Conservation (phyloP, 148 eudicot genomes). For the Nepenthes gracilis region DNA sequence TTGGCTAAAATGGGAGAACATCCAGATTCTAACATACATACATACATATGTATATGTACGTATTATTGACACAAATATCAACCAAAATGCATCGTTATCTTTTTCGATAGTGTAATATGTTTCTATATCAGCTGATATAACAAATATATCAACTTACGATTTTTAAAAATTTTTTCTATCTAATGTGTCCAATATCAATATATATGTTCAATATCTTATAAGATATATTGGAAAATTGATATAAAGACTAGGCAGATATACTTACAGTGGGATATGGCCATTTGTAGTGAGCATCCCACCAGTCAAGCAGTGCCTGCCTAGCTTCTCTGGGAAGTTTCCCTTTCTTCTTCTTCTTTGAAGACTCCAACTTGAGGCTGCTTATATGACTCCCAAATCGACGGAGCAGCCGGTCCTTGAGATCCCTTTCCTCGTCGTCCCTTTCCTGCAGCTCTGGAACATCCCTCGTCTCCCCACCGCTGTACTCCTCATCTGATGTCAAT, state of each 20-base stretch:
- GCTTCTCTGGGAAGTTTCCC: slow-evolving; percentile 86
- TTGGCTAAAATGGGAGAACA: not conserved
- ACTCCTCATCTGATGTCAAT: slow-evolving; percentile 51
- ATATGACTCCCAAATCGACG: slow-evolving; percentile 67
- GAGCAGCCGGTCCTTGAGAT: slow-evolving; percentile 64
- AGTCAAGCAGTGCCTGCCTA: slow-evolving; percentile 54
- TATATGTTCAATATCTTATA: too few relatives aligned
- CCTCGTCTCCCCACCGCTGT: slow-evolving; percentile 35
- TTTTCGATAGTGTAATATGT: too few relatives aligned
- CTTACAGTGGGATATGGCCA: slow-evolving; percentile 99
- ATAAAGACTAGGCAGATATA: not conserved
- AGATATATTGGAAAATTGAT: too few relatives aligned
- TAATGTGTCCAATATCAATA: too few relatives aligned
- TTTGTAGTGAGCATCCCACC: slow-evolving; percentile 80
- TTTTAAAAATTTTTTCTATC: too few relatives aligned
- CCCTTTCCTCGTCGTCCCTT: slow-evolving; percentile 52
- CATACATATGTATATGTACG: too few relatives aligned
- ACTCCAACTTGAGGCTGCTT: slow-evolving; percentile 65
- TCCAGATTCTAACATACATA: too few relatives aligned
- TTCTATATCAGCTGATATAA: too few relatives aligned
- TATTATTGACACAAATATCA: too few relatives aligned
- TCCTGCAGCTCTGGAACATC: slow-evolving; percentile 41
- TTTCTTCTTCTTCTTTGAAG: slow-evolving; percentile 93
- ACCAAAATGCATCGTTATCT: too few relatives aligned
- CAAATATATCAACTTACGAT: too few relatives aligned